Evolutionary conservation across 1,284 basidiomycete species (phyloP).

Genomic region (Neolentinus lepideus): DNA sequence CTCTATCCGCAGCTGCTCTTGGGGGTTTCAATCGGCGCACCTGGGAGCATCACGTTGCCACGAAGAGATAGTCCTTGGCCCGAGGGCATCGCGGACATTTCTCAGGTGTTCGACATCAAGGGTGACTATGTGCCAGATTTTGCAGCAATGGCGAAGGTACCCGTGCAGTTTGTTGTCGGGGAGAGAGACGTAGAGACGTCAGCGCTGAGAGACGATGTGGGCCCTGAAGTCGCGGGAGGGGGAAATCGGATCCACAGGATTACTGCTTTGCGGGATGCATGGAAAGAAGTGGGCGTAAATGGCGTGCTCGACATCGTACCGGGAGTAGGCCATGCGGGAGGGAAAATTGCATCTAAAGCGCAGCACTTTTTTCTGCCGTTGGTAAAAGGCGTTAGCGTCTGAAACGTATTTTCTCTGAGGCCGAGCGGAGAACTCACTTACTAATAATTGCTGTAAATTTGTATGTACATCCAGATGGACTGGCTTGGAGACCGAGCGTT

Average conservation of each 20-base stretch:
- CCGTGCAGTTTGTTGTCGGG: constrained; percentile 16
- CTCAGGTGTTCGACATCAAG: constrained; percentile 6
- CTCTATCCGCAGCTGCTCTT: constrained; percentile 14
- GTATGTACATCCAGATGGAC: no score
- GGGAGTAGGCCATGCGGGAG: neutral
- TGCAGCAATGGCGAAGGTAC: constrained; percentile 8
- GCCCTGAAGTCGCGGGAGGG: neutral
- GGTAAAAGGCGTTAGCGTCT: no score
- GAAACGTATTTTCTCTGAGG: no score
- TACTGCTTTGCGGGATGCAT: neutral
- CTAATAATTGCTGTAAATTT: no score
- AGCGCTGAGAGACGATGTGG: neutral
- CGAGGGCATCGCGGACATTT: constrained; percentile 11
- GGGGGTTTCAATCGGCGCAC: constrained; percentile 17
- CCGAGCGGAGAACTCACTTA: no score
- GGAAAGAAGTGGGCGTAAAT: neutral
- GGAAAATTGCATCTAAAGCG: neutral
- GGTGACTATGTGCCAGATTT: constrained; percentile 5
- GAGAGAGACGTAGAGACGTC: constrained; percentile 14
- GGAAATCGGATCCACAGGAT: neutral
- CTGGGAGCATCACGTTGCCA: constrained; percentile 17
- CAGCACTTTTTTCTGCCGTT: neutral
- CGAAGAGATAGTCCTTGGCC: constrained; percentile 13
- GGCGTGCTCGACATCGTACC: neutral
- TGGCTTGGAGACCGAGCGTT: no score